Evolutionary conservation across 768 basidiomycete species (phyloP).

Genomic region (Panus rudis): DNA sequence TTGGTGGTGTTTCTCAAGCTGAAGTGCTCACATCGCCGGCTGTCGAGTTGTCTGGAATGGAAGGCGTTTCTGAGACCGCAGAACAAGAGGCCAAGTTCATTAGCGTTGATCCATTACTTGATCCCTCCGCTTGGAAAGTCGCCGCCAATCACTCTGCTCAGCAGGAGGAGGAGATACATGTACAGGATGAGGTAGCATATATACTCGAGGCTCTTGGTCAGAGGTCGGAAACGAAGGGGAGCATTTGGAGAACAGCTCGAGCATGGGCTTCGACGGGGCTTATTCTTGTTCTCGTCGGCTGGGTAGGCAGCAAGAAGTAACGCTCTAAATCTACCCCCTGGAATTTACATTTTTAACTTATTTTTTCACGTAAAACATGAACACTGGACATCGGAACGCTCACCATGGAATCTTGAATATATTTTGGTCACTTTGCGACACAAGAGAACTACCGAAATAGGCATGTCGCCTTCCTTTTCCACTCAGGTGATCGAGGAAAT

Average conservation of each 20-base stretch:
- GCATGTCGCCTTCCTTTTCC: no score
- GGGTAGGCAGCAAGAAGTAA: neutral
- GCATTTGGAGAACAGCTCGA: neutral
- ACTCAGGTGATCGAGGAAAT: no score
- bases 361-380: no score
- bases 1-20: constrained; percentile 77
- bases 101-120: neutral
- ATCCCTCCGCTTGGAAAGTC: neutral
- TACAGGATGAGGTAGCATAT: neutral
- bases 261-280: constrained; percentile 5
- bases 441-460: no score
- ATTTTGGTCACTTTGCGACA: no score
- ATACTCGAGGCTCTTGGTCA: constrained; percentile 4
- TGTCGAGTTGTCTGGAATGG: neutral
- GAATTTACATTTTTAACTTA: no score
- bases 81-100: neutral
- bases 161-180: neutral
- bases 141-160: neutral
- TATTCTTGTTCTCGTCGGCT: constrained; percentile 3
- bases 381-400: no score
- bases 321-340: no score
- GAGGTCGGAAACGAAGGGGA: neutral
- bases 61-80: neutral
- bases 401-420: no score
- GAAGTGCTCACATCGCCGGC: constrained; percentile 40